Evolutionary conservation across 345 rosid genomes (phyloP), one percentile per base, ranked within the genome.

Genomic region (Eucalyptus polybractea): DNA sequence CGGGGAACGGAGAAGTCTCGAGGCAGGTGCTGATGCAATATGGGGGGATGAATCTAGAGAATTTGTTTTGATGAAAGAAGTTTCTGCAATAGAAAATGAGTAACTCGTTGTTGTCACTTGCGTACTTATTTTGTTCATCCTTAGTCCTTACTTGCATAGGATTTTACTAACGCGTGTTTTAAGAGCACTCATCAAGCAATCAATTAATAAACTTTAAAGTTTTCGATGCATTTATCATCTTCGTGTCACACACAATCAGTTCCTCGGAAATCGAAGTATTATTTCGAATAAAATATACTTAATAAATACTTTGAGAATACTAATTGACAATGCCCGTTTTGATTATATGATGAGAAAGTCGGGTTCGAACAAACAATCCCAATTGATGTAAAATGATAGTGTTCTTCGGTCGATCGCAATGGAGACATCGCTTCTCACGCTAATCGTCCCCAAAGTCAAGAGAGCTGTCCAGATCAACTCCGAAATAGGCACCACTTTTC

Each of bases 211-310:
- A 37, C 13, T 33, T 72, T 21, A 72, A 10, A 10, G 62, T 24
- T 56, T 56, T 56, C 2, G 2, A 0, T 76, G 29, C 9, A 56
- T 25, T 56, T 56, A 56, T 22, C 62, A 56, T 22, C 29, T 25
- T 24, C 13, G 0, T 56, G 29, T 56, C 29, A 56, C 13, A 1
- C 0, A 7, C 11, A 27, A 62, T 14, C 4, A 65, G 17, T 65
- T 0, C 1, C 8, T 6, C 1, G 1, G 3, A 65, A 65, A n/a
- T 13, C 6, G 13, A 56, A 56, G 0, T 25, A 56, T 56, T 24
- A 53, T 8, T 0, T 0, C 0, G 0, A 56, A 56, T 24, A n/a
- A 65, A 65, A n/a, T 65, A 40, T 76, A 21, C 0, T 37, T 76
- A 21, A 2, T 6, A 72, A 72, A 13, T 72, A 24, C 14, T 19